Evolutionary conservation across 1,139 yeast genomes (phyloP).

Genomic region (Lodderomyces oxycetoniae): DNA sequence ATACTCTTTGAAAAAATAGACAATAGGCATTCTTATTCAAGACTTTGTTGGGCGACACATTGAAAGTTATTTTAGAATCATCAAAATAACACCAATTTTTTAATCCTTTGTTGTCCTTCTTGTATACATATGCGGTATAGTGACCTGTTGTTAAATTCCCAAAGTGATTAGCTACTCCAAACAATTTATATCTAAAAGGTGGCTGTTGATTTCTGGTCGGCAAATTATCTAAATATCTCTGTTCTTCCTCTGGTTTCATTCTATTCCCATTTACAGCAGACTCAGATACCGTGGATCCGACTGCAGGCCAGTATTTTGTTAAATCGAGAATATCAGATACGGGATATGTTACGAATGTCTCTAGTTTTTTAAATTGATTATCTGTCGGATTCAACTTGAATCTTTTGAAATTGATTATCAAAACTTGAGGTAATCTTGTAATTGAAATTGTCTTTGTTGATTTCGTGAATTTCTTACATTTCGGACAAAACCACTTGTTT

Average conservation of each 20-base stretch:
- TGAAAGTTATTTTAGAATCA: conserved; percentile 54
- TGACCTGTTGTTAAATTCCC: conserved; percentile 87
- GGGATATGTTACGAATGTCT: conserved; percentile 60
- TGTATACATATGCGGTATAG: conserved; percentile 79
- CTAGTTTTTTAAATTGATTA: conserved; percentile 52
- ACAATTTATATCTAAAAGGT: conserved; percentile 74
- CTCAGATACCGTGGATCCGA: conserved; percentile 30
- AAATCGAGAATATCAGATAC: conserved; percentile 53
- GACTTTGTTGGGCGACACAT: conserved; percentile 41
- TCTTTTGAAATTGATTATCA: conserved; percentile 76
- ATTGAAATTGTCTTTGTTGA: conserved; percentile 67
- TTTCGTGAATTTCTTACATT: conserved; percentile 62
- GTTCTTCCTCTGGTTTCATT: conserved; percentile 27
- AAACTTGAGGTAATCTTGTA: conserved; percentile 66
- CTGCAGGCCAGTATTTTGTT: conserved; percentile 74
- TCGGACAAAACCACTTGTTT: conserved; percentile 88
- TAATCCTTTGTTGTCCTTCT: conserved; percentile 29
- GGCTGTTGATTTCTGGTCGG: conserved; percentile 74
- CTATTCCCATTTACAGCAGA: conserved; percentile 5
- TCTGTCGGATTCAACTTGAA: conserved; percentile 48
- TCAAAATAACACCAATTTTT: conserved; percentile 75
- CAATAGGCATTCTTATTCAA: conserved; percentile 69
- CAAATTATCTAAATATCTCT: conserved; percentile 42
- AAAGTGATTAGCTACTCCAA: conserved; percentile 84
- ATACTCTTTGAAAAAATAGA: conserved; percentile 53